Evolutionary conservation across 805 yeast species (phyloP), one percentile per base, ranked within the genome.

Genomic region (Metschnikowia picachoensis): DNA sequence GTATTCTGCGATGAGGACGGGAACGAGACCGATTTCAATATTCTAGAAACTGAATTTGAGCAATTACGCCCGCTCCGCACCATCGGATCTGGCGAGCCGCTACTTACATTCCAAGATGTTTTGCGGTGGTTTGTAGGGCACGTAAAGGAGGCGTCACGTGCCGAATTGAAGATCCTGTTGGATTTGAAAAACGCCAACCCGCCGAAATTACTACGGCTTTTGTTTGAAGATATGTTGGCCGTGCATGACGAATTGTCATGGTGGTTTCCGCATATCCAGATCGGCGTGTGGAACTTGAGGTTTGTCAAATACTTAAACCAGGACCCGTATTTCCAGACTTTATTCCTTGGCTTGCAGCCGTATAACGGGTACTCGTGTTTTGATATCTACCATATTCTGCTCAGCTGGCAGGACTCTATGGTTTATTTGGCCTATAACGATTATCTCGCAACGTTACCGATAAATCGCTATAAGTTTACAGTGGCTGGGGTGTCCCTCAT

Each of bases 221-320:
- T 71, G 7, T 48, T 72, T 25, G 41, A 59, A 33, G 72, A 68
- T 37, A 48, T 70, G 39, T 41, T 66, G 14, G 46, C 51, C 3
- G 66, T 64, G 11, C 53, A 60, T 14, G 43, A 52, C 28, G 70
- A 70, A 41, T 52, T 70, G 13, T 38, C 53, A 15, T 72, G 67
- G 65, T 72, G 76, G 77, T 61, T 57, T 29, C 61, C 64, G 25
- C 61, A 65, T 20, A 51, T 72, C 28, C 71, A 67, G 48, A 59
- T 70, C 44, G 77, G 76, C 4, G 52, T 71, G 17, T 72, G 77
- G 77, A 66, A 67, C 48, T 56, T 72, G 45, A 59, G 64, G 31
- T 62, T 67, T 42, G 49, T 70, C 37, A 67, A 69, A 50, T 70
- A 60, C 53, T 46, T 70, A 48, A 72, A 72, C 53, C 75, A 72